Percentiles rank a stretch among this genome's conserved stretches.
phyloP scores from a whole-genome alignment of 176 grass and related monocot genomes.

The Carex myosuroides region DNA sequence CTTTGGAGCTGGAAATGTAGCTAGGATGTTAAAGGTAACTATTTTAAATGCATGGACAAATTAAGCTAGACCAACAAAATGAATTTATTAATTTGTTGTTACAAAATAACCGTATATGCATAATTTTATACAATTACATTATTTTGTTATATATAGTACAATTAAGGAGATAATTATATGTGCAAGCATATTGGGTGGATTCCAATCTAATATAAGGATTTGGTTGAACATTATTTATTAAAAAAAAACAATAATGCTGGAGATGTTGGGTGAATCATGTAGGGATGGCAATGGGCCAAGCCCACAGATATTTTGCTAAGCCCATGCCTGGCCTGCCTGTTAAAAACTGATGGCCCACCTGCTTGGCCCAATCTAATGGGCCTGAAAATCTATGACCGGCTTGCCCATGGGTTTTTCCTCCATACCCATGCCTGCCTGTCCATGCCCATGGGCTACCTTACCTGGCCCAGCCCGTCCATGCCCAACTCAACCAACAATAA shows the following conservation, averaged over 20 bases:
- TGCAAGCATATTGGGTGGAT: not conserved
- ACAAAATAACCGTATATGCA: not conserved
- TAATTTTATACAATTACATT: not conserved
- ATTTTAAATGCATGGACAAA: not conserved
- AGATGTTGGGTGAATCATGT: too few relatives aligned
- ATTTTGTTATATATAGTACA: not conserved
- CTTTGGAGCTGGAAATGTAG: slow-evolving; percentile 57
- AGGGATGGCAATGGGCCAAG: too few relatives aligned
- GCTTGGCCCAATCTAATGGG: too few relatives aligned
- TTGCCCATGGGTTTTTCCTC: too few relatives aligned
- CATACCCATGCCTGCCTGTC: too few relatives aligned
- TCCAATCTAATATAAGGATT: not conserved
- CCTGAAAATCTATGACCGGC: too few relatives aligned
- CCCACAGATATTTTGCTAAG: too few relatives aligned
- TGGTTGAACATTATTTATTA: not conserved
- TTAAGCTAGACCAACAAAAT: not conserved
- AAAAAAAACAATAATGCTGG: not conserved
- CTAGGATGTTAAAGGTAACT: slow-evolving; percentile 61
- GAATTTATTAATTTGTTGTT: not conserved
- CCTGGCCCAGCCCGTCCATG: too few relatives aligned
- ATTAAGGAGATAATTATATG: not conserved
- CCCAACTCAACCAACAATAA: too few relatives aligned
- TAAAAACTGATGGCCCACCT: too few relatives aligned
- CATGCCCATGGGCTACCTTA: too few relatives aligned
- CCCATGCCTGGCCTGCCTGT: too few relatives aligned